Base-by-base conservation (phyloP, 2,329 filamentous ascomycete genomes). In the Sporothrix variecibatus region DNA sequence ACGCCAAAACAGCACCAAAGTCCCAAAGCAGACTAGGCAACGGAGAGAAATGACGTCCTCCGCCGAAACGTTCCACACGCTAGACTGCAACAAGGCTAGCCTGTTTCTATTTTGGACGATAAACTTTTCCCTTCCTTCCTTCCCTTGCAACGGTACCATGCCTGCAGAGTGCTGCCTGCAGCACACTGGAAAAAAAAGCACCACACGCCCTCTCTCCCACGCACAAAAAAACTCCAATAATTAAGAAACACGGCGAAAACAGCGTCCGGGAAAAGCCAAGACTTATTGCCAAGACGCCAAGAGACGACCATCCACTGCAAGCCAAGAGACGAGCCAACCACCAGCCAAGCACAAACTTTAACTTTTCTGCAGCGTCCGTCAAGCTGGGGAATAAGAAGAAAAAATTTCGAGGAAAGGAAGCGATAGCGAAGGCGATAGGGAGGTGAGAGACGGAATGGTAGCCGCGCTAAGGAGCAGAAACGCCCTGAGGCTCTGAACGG, bases 51-150 rank as follows among this genome's bases (percentile, higher is more conserved):
- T 73, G 67, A 73, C 73, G 74, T 72, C 62, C 64, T 71, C 40
- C 46, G 49, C 51, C 71, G 49, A 74, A 49, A 72, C 26, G 53
- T 69, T 67, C 56, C 46, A 38, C 26, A 5, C 0, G 26, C 68
- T 74, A 74, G 53, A 4, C 60, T 28, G 0, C 5, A 34, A 2
- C 1, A 8, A 23, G 64, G 7, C 5, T 75, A 75, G 74, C 31
- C 11, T 51, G 49, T 72, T 75, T 75, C 76, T 77, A 77, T 77
- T 77, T 76, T 74, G 9, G 69, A 75, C 72, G 72, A 75, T 77
- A 77, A 77, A 69, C 75, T 77, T 77, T 77, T 75, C 64, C 26
- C n/a, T n/a, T 51, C 31, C 23, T n/a, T 43, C 62, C 38, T 67
- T 40, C 60, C 31, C 28, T 34, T 72, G 40, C 62, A 71, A 67